A percentile compares a stretch with the other conserved stretches of the same genome.
Evolutionary conservation across 805 yeast species (phyloP).

Genomic region (Millerozyma acaciae): DNA sequence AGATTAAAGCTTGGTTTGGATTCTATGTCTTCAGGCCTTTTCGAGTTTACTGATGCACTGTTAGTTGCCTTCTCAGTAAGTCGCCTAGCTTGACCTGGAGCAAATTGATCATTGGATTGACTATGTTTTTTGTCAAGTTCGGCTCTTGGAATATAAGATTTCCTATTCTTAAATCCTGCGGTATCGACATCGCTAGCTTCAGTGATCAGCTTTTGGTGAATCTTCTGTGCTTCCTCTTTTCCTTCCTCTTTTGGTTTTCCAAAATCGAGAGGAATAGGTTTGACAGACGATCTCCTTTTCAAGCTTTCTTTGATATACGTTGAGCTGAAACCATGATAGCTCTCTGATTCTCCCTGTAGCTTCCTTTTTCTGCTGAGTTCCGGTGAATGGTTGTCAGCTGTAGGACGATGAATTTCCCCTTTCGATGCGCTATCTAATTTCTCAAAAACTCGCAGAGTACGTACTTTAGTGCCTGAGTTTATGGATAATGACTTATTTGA

Average conservation of each 20-base stretch:
- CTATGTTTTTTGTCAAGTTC: too few relatives aligned
- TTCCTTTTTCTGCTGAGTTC: not conserved
- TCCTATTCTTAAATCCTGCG: too few relatives aligned
- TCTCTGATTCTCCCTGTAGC: constrained; percentile 1
- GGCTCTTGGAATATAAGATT: too few relatives aligned
- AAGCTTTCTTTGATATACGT: constrained; percentile 4
- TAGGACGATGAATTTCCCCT: constrained; percentile 2
- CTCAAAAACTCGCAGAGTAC: constrained; percentile 18
- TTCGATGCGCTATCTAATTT: constrained; percentile 11
- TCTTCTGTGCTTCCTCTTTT: too few relatives aligned
- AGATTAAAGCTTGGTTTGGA: too few relatives aligned
- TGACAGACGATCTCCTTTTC: constrained; percentile 4
- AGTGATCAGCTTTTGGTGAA: too few relatives aligned
- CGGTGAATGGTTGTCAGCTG: constrained; percentile 1
- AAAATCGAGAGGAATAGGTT: not conserved
- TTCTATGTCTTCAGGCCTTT: too few relatives aligned
- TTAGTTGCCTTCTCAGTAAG: too few relatives aligned
- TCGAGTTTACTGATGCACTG: too few relatives aligned
- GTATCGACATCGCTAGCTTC: too few relatives aligned
- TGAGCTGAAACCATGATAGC: constrained; percentile 1
- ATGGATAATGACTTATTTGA: constrained; percentile 2
- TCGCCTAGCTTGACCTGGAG: too few relatives aligned
- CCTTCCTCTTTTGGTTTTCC: not conserved
- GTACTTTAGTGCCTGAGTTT: constrained; percentile 1
- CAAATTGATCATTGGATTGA: too few relatives aligned